Evolutionary conservation across 345 rosid genomes (phyloP).

Genomic region (Clausena lansium): DNA sequence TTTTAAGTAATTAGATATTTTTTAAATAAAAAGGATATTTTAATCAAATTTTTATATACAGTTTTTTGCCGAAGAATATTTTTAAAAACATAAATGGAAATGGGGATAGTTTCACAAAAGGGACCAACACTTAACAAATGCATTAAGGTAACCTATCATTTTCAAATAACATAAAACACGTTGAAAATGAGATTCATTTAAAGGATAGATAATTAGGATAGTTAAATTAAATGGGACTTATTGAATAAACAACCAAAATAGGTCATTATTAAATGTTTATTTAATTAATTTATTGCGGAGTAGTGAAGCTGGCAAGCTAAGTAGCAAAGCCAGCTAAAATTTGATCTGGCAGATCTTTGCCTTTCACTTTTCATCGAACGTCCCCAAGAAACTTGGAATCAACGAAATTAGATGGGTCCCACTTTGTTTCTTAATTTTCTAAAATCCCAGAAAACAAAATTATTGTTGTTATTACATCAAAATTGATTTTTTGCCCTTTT

Average conservation of each 20-base stretch:
- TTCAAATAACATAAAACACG: not conserved
- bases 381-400: constrained; percentile 43
- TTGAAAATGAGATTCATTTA: not conserved
- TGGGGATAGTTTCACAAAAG: too few species aligned
- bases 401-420: constrained; percentile 8
- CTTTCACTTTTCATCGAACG: constrained; percentile 19
- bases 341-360: constrained; percentile 1
- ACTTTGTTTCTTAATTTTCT: not conserved
- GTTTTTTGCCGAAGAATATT: too few species aligned
- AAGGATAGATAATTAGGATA: not conserved
- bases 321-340: too few species aligned
- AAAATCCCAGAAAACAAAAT: not conserved
- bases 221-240: not conserved
- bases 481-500: not conserved
- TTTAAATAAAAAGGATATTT: too few species aligned
- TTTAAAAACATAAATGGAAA: too few species aligned
- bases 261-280: too few species aligned
- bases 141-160: too few species aligned
- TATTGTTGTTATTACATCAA: not conserved
- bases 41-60: too few species aligned
- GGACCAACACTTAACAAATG: not conserved
- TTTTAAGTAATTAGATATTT: too few species aligned
- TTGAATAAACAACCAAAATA: too few species aligned
- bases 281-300: not conserved
- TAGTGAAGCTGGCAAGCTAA: not conserved